Conservation (phyloP, 139 green algal species). For the Closterium sp. region DNA sequence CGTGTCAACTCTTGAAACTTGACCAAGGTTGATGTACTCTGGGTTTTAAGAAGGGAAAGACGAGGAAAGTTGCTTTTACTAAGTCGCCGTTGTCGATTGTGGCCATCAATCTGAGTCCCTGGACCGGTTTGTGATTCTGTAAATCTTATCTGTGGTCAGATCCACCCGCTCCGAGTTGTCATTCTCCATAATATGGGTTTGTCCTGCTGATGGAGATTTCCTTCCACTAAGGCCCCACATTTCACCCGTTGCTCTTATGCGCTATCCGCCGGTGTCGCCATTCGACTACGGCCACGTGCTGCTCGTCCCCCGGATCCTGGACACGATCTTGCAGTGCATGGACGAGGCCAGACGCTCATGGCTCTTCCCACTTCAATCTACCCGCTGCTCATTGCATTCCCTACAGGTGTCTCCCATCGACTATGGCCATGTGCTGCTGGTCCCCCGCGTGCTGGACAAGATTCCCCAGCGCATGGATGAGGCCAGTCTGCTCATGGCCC, state of each 20-base stretch:
- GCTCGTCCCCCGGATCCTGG: not conserved
- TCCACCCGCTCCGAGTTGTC: no score
- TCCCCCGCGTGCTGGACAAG: constrained; percentile 77
- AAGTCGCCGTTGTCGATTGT: no score
- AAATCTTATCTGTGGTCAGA: no score
- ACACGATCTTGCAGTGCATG: not conserved
- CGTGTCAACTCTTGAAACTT: no score
- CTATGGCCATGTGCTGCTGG: constrained; percentile 96
- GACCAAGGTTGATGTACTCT: not conserved
- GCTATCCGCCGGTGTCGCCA: not conserved
- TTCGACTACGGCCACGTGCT: not conserved
- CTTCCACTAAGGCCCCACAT: no score
- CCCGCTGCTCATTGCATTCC: not conserved
- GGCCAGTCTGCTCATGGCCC: constrained; percentile 71
- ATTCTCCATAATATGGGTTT: no score
- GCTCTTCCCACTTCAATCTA: not conserved
- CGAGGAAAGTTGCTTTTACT: no score
- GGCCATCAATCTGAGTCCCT: constrained; percentile 93
- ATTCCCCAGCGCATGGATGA: constrained; percentile 73
- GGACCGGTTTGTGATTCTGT: no score
- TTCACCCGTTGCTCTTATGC: not conserved
- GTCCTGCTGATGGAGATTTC: no score
- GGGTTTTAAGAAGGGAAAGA: not conserved
- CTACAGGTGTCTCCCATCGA: constrained; percentile 82
- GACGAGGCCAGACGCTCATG: not conserved